These are phyloP conservation scores for Penicillium ochrochloron DNA, from an alignment of 495 filamentous ascomycete species.

Conservation along the genomic window DNA sequence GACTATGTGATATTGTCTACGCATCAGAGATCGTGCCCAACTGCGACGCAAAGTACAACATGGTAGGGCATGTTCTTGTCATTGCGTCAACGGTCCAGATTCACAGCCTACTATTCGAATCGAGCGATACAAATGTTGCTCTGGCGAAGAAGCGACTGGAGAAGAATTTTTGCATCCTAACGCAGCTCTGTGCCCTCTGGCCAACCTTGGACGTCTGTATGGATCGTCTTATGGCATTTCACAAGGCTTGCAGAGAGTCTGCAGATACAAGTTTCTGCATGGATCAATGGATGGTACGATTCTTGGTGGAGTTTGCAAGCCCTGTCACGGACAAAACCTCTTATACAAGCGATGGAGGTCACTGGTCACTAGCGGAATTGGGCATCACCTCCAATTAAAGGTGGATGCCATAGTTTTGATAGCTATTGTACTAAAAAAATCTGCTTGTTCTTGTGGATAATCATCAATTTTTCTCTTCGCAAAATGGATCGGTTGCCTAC, in stretches of 20 bases:
- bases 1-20: conserved; percentile 43
- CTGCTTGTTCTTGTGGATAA: too few species aligned
- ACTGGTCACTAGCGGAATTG: background rate
- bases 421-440: too few species aligned
- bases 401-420: too few species aligned
- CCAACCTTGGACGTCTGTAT: conserved; percentile 41
- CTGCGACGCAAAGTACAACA: conserved; percentile 44
- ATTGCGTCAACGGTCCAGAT: conserved; percentile 49
- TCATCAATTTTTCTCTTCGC: too few species aligned
- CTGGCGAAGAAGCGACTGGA: conserved; percentile 37
- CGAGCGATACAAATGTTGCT: conserved; percentile 26
- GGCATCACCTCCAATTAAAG: background rate
- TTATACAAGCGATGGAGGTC: background rate
- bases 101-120: conserved; percentile 42
- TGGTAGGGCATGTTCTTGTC: conserved; percentile 49
- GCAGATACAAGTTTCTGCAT: conserved; percentile 38
- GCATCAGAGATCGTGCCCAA: conserved; percentile 31
- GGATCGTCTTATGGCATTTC: conserved; percentile 40
- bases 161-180: conserved; percentile 46
- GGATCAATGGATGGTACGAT: conserved; percentile 50
- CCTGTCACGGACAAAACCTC: conserved; percentile 10
- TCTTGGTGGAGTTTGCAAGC: conserved; percentile 37
- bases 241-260: conserved; percentile 39
- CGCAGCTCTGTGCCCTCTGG: conserved; percentile 38
- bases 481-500: too few species aligned